Evolutionary conservation across 2,329 filamentous ascomycete species (phyloP).

Genomic region (Sporothrix dimorphospora): DNA sequence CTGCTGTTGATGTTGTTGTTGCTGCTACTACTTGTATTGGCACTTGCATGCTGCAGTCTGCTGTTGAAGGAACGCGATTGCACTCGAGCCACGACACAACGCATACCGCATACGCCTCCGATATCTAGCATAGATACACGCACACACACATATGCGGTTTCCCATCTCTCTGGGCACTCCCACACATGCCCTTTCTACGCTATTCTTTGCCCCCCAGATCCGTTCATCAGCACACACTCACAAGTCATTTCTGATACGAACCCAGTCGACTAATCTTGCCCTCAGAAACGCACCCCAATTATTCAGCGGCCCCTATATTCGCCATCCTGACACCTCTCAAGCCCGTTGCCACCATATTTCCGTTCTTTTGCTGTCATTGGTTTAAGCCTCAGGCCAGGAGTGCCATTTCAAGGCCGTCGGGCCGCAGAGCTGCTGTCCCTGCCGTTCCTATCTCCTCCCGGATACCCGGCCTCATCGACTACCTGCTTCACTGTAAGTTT

Average conservation of each 20-base stretch:
- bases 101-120: constrained; percentile 13
- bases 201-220: background rate
- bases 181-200: background rate
- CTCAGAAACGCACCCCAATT: background rate
- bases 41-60: constrained; percentile 15
- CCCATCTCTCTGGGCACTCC: background rate
- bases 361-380: background rate
- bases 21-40: background rate
- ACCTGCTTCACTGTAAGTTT: background rate
- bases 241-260: background rate
- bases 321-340: background rate
- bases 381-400: background rate
- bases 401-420: background rate
- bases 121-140: constrained; percentile 20
- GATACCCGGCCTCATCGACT: background rate
- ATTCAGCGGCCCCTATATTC: background rate
- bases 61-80: constrained; percentile 9
- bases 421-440: background rate
- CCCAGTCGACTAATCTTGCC: background rate
- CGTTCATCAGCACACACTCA: background rate
- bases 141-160: background rate
- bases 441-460: background rate
- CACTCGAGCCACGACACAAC: constrained; percentile 34
- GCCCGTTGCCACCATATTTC: background rate
- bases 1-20: background rate